Base-by-base conservation (phyloP, 148 eudicot species). In the Vaccinium myrtillus region DNA sequence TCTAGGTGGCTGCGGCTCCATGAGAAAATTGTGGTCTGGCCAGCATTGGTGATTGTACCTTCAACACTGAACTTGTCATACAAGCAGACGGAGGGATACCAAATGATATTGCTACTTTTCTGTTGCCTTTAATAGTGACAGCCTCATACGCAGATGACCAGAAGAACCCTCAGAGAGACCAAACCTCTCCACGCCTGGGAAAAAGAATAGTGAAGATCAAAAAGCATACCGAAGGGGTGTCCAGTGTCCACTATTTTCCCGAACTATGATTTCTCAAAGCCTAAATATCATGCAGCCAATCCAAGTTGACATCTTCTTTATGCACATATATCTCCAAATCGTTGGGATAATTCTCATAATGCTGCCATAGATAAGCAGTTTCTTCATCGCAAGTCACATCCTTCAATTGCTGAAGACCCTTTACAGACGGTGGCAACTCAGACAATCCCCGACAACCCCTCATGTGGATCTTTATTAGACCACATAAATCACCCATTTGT, bases 401-500 rank as follows among this genome's bases (percentile, higher is more conserved):
- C 63, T 81, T 23, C 70, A 77, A 59, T 15, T 75, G 14, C 50
- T 4, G 16, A 48, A 85, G 81, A 32, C n/a, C 21, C 36, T n/a
- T 43, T 2, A 85, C 70, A n/a, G 87, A 81, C 50, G 16, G 10
- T 18, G 84, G 81, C 61, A 85, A 6, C 81, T 85, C 53, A 30
- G 15, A 21, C 32, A 86, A 51, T 54, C 67, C 84, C 21, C 51
- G n/a, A 50, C 87, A 86, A 77, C 82, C 84, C 56, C 77, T 86
- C 87, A 86, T 76, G 82, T 86, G 36, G 18, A 86, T 25, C 55
- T 19, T 43, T 77, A 43, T 5, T 15, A 86, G 65, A 77, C 77
- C 39, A 25, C 55, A 23, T 67, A 86, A 78, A 75, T 82, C 81
- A 4, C 84, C 84, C 46, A 86, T 43, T 50, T 39, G 53, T 77